Evolutionary conservation across 441 rosid genomes (phyloP).

Genomic region (Theobroma grandiflorum): DNA sequence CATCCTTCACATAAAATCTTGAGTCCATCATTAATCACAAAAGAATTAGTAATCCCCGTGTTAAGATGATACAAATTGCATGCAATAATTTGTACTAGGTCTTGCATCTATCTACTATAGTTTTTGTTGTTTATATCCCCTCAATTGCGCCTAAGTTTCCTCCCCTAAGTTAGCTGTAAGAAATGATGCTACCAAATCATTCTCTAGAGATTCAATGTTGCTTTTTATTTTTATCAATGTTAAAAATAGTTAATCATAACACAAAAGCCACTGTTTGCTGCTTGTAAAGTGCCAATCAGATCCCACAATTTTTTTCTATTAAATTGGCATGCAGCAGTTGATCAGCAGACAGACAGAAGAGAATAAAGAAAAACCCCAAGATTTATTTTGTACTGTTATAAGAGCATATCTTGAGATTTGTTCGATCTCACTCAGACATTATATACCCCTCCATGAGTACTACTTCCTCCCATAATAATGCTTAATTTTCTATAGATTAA

Average conservation of each 20-base stretch:
- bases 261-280: slow-evolving; percentile 2
- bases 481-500: not conserved
- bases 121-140: not conserved
- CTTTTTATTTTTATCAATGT: not conserved
- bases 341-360: slow-evolving; percentile 18
- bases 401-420: slow-evolving; percentile 32
- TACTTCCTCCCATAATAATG: slow-evolving; percentile 12
- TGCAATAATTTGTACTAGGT: too few relatives aligned
- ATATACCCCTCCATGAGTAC: not conserved
- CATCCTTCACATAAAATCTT: too few relatives aligned
- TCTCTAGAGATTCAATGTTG: not conserved
- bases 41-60: too few relatives aligned
- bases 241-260: not conserved
- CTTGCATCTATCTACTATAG: too few relatives aligned
- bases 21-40: too few relatives aligned
- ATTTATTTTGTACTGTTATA: not conserved
- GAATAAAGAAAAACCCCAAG: not conserved
- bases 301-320: not conserved
- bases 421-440: not conserved
- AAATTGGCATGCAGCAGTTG: not conserved
- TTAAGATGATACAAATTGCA: too few relatives aligned
- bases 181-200: not conserved
- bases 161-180: not conserved
- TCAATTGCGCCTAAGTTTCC: slow-evolving; percentile 10
- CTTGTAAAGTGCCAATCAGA: not conserved